phyloP scores from a whole-genome alignment of 805 yeast genomes.

The Metschnikowia noctiluminum region DNA sequence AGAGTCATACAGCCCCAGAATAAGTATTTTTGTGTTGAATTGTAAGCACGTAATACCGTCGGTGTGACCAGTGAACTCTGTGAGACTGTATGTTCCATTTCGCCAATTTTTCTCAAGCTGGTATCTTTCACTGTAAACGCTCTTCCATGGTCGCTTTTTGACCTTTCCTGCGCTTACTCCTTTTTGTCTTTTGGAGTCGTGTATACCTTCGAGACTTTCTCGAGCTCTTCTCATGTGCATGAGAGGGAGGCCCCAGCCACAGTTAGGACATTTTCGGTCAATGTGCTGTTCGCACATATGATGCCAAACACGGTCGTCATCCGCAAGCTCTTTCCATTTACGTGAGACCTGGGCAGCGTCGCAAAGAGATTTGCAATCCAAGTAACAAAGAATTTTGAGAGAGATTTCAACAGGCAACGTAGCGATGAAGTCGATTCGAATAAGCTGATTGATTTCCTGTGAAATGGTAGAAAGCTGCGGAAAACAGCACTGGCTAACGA shows the following conservation, averaged over 20 bases:
- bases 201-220: constrained; percentile 29
- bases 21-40: constrained; percentile 68
- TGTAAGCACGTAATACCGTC: constrained; percentile 89
- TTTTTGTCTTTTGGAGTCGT: constrained; percentile 10
- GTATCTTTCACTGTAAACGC: constrained; percentile 86
- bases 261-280: constrained; percentile 93
- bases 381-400: constrained; percentile 77
- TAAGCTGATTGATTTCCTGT: constrained; percentile 71
- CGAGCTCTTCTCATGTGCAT: constrained; percentile 82
- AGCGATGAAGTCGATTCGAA: constrained; percentile 83
- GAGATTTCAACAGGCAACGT: constrained; percentile 85
- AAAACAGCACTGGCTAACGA: constrained; percentile 87
- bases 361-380: constrained; percentile 92
- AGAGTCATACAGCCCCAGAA: constrained; percentile 91
- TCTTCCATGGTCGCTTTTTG: constrained; percentile 83
- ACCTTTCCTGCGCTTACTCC: constrained; percentile 9
- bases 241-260: constrained; percentile 98
- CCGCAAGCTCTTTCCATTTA: constrained; percentile 85
- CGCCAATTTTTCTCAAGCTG: constrained; percentile 95
- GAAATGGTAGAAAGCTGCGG: constrained; percentile 89
- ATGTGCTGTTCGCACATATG: constrained; percentile 98
- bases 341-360: constrained; percentile 90
- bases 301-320: constrained; percentile 97
- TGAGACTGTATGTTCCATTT: constrained; percentile 64
- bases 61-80: constrained; percentile 72